These are phyloP conservation scores for Chaetomium strumarium DNA, from an alignment of 2,329 filamentous ascomycete genomes.

Conservation along the genomic window DNA sequence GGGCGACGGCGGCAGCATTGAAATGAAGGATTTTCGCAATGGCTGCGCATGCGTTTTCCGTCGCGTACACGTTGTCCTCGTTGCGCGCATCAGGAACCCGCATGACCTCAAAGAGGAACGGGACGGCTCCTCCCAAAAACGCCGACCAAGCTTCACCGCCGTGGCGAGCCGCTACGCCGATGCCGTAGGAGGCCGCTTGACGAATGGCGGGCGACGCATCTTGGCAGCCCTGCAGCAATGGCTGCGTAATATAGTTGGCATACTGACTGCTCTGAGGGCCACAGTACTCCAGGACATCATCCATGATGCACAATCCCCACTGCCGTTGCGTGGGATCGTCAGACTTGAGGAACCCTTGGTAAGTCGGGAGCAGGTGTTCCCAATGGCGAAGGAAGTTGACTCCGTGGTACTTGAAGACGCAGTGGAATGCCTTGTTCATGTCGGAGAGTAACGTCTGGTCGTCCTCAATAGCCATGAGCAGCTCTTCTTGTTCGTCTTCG, in stretches of 20 bases:
- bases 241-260: slow-evolving; percentile 77
- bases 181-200: slow-evolving; percentile 92
- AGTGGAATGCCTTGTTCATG: slow-evolving; percentile 99
- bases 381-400: slow-evolving; percentile 77
- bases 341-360: slow-evolving; percentile 77
- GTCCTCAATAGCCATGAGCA: slow-evolving; percentile 87
- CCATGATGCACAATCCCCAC: slow-evolving; percentile 98
- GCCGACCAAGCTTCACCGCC: slow-evolving; percentile 82
- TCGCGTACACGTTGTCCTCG: slow-evolving; percentile 94
- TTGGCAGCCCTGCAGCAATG: slow-evolving; percentile 77
- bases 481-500: slow-evolving; percentile 80
- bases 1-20: slow-evolving; percentile 70
- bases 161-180: slow-evolving; percentile 90
- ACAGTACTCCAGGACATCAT: slow-evolving; percentile 97
- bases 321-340: slow-evolving; percentile 85
- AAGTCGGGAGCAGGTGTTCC: slow-evolving; percentile 79
- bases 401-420: slow-evolving; percentile 96
- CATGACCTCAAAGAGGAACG: slow-evolving; percentile 77
- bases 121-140: slow-evolving; percentile 75
- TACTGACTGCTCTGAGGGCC: slow-evolving; percentile 84
- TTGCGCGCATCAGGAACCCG: slow-evolving; percentile 74
- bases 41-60: slow-evolving; percentile 92
- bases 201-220: slow-evolving; percentile 85
- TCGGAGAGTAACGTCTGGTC: slow-evolving; percentile 94
- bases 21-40: slow-evolving; percentile 96